A percentile compares a stretch with the other conserved stretches of the same genome.
These are phyloP conservation scores for Ascosphaera aggregata DNA, from an alignment of 2,329 filamentous ascomycete species.

Conservation along the genomic window DNA sequence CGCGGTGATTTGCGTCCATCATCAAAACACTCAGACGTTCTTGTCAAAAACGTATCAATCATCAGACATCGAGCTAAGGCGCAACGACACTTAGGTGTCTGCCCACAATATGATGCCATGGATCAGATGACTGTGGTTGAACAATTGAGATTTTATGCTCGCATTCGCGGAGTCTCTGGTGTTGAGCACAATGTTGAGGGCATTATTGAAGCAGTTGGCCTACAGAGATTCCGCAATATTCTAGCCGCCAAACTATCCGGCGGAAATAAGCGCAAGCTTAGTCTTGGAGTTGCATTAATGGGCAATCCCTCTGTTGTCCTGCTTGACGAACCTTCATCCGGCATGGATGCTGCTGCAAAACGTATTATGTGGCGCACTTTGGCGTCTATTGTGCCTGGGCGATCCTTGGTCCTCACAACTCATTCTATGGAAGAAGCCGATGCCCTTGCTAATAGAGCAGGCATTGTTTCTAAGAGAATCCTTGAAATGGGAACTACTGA, in stretches of 20 bases:
- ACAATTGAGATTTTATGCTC: conserved; percentile 71
- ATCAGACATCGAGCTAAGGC: conserved; percentile 47
- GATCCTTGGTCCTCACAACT: conserved; percentile 72
- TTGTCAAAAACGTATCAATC: conserved; percentile 58
- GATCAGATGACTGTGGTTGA: conserved; percentile 79
- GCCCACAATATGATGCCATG: conserved; percentile 70
- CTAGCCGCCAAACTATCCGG: conserved; percentile 65
- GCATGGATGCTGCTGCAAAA: conserved; percentile 78
- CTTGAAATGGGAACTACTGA: conserved; percentile 60
- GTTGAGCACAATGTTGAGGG: conserved; percentile 55
- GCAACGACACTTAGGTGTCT: conserved; percentile 63
- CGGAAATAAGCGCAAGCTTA: conserved; percentile 85
- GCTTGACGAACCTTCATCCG: conserved; percentile 71
- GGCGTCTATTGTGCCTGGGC: conserved; percentile 45
- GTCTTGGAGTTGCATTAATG: conserved; percentile 73
- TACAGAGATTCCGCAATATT: conserved; percentile 44
- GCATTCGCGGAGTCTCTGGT: conserved; percentile 53
- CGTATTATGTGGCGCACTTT: conserved; percentile 84
- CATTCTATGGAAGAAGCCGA: conserved; percentile 94
- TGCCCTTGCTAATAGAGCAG: conserved; percentile 58
- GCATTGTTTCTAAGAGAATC: conserved; percentile 71
- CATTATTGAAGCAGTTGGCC: conserved; percentile 59
- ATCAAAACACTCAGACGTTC: conserved; percentile 48
- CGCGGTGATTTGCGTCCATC: conserved; percentile 66
- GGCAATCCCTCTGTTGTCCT: conserved; percentile 73